Percentiles rank a stretch among this genome's conserved stretches.
Evolutionary conservation across 2,329 filamentous ascomycete genomes (phyloP).

Genomic region (Podosphaera leucotricha): DNA sequence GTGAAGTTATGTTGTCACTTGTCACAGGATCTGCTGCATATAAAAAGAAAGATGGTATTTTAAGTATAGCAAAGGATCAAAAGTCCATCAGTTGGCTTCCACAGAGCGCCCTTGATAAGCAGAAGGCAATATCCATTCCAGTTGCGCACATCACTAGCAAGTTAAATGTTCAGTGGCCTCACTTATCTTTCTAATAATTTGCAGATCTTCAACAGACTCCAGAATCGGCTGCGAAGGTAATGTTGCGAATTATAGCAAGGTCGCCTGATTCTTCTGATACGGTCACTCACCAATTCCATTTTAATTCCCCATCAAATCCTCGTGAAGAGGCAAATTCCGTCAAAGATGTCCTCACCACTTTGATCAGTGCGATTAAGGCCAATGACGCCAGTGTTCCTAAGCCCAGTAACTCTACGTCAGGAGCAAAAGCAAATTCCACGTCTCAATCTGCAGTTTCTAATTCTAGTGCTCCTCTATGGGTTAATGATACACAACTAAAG

Average conservation of each 20-base stretch:
- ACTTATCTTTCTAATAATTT: slow-evolving; percentile 7
- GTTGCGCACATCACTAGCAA: slow-evolving; percentile 64
- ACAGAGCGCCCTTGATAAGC: slow-evolving; percentile 31
- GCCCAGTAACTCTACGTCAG: slow-evolving; percentile 17
- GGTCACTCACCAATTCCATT: slow-evolving; percentile 63
- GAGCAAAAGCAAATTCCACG: slow-evolving; percentile 53
- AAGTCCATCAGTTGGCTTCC: slow-evolving; percentile 65
- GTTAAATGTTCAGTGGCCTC: slow-evolving; percentile 13
- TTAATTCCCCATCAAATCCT: slow-evolving; percentile 54
- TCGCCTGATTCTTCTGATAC: slow-evolving; percentile 31
- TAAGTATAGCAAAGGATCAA: slow-evolving; percentile 52
- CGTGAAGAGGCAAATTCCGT: slow-evolving; percentile 65
- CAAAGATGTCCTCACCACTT: slow-evolving; percentile 55
- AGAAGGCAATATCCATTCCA: slow-evolving; percentile 42
- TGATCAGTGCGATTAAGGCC: slow-evolving; percentile 36
- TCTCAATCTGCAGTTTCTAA: slow-evolving; percentile 41
- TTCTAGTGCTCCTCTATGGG: slow-evolving; percentile 35
- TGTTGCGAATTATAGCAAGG: slow-evolving; percentile 76
- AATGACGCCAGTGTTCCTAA: slow-evolving; percentile 16
- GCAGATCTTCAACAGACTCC: slow-evolving; percentile 87
- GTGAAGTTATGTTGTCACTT: not conserved
- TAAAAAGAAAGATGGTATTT: slow-evolving; percentile 85
- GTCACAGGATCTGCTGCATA: slow-evolving; percentile 42
- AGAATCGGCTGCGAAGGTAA: slow-evolving; percentile 67
- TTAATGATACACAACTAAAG: slow-evolving; percentile 59